A percentile compares a stretch with the other conserved stretches of the same genome.
These are phyloP conservation scores for Thermomucor indicae-seudaticae DNA, from an alignment of 371 early-diverging fungal species.

Conservation along the genomic window DNA sequence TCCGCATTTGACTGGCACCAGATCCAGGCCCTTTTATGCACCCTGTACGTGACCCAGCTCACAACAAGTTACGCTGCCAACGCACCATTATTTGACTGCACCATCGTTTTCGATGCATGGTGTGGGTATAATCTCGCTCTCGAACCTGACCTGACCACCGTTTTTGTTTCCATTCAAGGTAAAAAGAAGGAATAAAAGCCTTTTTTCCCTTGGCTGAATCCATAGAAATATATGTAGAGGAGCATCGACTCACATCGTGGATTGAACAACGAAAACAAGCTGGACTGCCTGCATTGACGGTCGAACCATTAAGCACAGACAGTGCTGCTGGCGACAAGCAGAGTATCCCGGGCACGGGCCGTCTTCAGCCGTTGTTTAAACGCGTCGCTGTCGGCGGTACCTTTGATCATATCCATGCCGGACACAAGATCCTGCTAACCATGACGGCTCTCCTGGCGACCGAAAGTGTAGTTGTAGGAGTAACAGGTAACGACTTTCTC, in stretches of 20 bases:
- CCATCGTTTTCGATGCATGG: slow-evolving; percentile 27
- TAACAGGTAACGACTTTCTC: slow-evolving; percentile 51
- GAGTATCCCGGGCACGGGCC: too few relatives aligned
- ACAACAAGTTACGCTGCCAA: slow-evolving; percentile 13
- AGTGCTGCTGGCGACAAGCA: neutral
- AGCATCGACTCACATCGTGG: too few relatives aligned
- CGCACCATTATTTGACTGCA: slow-evolving; percentile 31
- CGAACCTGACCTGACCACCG: slow-evolving; percentile 11
- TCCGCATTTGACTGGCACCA: slow-evolving; percentile 25
- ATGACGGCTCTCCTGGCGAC: slow-evolving; percentile 69
- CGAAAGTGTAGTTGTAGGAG: slow-evolving; percentile 68
- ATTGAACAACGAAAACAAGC: neutral
- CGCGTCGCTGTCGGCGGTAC: slow-evolving; percentile 90
- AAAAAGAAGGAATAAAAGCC: neutral
- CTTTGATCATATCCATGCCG: slow-evolving; percentile 95
- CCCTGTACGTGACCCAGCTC: slow-evolving; percentile 28
- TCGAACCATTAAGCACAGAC: too few relatives aligned
- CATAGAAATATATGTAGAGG: too few relatives aligned
- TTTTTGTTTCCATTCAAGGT: slow-evolving; percentile 17
- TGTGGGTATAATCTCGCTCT: slow-evolving; percentile 24
- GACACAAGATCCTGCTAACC: slow-evolving; percentile 91
- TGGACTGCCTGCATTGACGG: neutral
- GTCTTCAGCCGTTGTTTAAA: too few relatives aligned
- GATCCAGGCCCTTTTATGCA: slow-evolving; percentile 28
- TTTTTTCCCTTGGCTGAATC: too few relatives aligned